A percentile compares a stretch with the other conserved stretches of the same genome.
Conservation (phyloP, 2,329 filamentous ascomycete genomes). For the Exserohilum rostratum region DNA sequence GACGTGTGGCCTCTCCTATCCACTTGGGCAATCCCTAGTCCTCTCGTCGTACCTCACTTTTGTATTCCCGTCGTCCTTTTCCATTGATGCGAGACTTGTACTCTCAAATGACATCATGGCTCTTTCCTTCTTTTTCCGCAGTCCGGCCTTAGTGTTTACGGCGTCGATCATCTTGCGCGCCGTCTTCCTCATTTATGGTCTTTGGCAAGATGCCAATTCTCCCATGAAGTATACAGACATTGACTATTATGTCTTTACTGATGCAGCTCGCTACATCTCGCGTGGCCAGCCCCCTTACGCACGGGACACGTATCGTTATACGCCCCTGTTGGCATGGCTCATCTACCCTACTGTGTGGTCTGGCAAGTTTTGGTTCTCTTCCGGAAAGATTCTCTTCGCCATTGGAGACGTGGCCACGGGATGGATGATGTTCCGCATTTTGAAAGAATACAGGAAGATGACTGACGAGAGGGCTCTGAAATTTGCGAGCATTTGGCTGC, state of each 20-base stretch:
- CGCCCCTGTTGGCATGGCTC: conserved; percentile 89
- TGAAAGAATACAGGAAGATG: conserved; percentile 50
- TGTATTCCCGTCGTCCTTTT: not conserved
- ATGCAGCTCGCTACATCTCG: conserved; percentile 80
- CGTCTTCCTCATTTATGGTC: conserved; percentile 80
- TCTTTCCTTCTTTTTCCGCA: conserved; percentile 43
- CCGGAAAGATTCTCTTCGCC: conserved; percentile 87
- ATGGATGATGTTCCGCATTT: conserved; percentile 70
- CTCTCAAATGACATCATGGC: conserved; percentile 23
- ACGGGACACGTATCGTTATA: conserved; percentile 95
- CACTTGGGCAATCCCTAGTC: not conserved
- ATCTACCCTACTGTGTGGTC: conserved; percentile 77
- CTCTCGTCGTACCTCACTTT: not conserved
- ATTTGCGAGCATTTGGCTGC: conserved; percentile 86
- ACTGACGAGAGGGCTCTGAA: conserved; percentile 62
- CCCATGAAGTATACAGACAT: conserved; percentile 98
- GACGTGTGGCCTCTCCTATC: conserved; percentile 1
- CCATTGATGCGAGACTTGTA: not conserved
- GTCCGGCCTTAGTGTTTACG: conserved; percentile 49
- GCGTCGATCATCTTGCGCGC: conserved; percentile 68
- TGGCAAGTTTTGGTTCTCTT: conserved; percentile 71
- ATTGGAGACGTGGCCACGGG: conserved; percentile 82
- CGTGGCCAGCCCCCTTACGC: conserved; percentile 77
- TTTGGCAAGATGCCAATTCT: conserved; percentile 90
- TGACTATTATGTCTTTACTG: conserved; percentile 97